Base-by-base conservation (phyloP, 805 yeast species). In the Alloascoidea africana region DNA sequence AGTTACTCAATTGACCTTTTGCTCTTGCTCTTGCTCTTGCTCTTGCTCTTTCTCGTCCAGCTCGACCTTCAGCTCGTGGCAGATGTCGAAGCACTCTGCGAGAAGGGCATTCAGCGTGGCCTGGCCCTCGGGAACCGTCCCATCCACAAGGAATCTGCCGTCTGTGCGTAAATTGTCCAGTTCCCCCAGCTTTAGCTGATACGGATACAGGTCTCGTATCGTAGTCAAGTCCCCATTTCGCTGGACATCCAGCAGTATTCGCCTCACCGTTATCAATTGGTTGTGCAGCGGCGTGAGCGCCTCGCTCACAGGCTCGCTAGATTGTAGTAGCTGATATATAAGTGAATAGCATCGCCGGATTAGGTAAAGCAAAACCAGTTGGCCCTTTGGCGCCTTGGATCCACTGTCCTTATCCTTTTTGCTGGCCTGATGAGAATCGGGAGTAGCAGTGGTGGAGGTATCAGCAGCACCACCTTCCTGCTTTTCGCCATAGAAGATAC, bases 241-340 rank as follows among this genome's bases (percentile, higher is more conserved):
- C 59, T 84, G 84, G 42, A 91, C 78, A 48, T 91, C 97, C 42
- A 86, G 62, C 36, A 91, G 59, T 54, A 97, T 91, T 47, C 93
- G 70, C 46, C 94, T 73, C 14, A 89, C 94, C 0, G 99, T 91
- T 6, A 84, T 72, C 43, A 91, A 60, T 59, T 91, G 98, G 57
- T 91, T 91, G 58, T 87, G 96, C 34, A 91, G 66, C 4, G 96
- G 94, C 50, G 84, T 91, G 43, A 91, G 65, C 2, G 96, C 81
- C 57, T 91, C 99, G 43, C 87, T 73, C 17, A 91, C 96, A 2
- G 98, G 97, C 63, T 91, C 97, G 39, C 91, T 76, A 38, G 91
- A 74, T 57, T 86, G 96, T 47, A 91, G 62, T 19, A 91, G 66
- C 58, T 85, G 82, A 62, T 87, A 91, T 37, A 91, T 79, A 39